phyloP scores from a whole-genome alignment of 2,329 filamentous ascomycete species.

The Cercospora zeae-maydis region DNA sequence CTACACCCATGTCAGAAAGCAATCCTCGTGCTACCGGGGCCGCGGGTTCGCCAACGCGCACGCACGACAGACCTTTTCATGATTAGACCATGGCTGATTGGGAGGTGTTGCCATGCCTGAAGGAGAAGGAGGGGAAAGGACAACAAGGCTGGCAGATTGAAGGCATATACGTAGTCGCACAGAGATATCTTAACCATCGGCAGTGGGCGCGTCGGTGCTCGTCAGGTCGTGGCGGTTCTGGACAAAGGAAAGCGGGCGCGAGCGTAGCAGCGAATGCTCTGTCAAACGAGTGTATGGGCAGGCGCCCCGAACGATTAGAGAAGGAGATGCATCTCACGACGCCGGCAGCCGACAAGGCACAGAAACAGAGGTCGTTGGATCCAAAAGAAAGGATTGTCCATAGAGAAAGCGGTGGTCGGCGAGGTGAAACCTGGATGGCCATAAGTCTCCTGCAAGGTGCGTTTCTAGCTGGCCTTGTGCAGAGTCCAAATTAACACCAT shows the following conservation, averaged over 20 bases:
- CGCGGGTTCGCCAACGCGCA: conserved; percentile 2
- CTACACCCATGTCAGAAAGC: conserved; percentile 27
- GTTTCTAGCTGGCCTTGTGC: conserved; percentile 18
- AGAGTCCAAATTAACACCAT: conserved; percentile 16
- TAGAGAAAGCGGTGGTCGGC: conserved; percentile 24
- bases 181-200: conserved; percentile 25
- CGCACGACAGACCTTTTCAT: conserved; percentile 44
- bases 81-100: conserved; percentile 45
- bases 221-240: conserved; percentile 27
- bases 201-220: conserved; percentile 29
- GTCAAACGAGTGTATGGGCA: conserved; percentile 35
- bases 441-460: conserved; percentile 20
- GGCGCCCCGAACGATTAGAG: conserved; percentile 29
- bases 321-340: conserved; percentile 28
- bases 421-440: conserved; percentile 27
- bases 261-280: conserved; percentile 18
- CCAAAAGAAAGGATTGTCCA: conserved; percentile 20
- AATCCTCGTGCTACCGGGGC: conserved; percentile 16
- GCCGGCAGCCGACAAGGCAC: conserved; percentile 25
- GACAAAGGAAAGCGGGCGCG: conserved; percentile 29
- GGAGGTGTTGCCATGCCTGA: conserved; percentile 44
- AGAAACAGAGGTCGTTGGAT: conserved; percentile 21
- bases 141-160: conserved; percentile 29
- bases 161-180: conserved; percentile 30
- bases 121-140: conserved; percentile 33